A percentile compares a stretch with the other conserved stretches of the same genome.
phyloP scores from a whole-genome alignment of 2,329 filamentous ascomycete genomes.

The Paecilomyces fulvus region DNA sequence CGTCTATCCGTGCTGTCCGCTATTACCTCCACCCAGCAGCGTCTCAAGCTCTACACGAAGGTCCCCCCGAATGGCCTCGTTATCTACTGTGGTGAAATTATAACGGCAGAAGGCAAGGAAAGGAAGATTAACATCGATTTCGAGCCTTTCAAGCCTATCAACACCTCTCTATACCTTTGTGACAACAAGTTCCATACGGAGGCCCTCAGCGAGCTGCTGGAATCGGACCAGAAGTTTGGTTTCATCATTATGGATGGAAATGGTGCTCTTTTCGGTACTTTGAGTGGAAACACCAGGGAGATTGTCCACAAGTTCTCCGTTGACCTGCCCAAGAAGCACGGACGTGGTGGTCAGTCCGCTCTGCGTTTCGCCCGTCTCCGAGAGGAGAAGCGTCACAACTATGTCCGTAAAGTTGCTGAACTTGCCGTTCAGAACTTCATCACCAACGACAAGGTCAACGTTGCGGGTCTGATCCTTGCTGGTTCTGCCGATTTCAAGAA shows the following conservation, averaged over 20 bases:
- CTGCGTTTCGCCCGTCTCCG: slow-evolving; percentile 98
- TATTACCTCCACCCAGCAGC: slow-evolving; percentile 98
- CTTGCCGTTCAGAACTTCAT: slow-evolving; percentile 98
- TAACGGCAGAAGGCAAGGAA: slow-evolving; percentile 97
- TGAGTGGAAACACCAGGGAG: slow-evolving; percentile 95
- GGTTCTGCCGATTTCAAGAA: slow-evolving; percentile 99
- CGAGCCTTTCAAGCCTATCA: slow-evolving; percentile 99
- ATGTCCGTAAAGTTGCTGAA: slow-evolving; percentile 97
- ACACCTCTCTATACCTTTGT: slow-evolving; percentile 97
- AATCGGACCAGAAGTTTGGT: slow-evolving; percentile 98
- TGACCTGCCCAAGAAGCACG: slow-evolving; percentile 99
- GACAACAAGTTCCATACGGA: slow-evolving; percentile 99
- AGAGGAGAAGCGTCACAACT: slow-evolving; percentile 99
- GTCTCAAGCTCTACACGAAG: slow-evolving; percentile 98
- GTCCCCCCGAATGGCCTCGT: slow-evolving; percentile 96
- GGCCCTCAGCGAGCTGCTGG: slow-evolving; percentile 88
- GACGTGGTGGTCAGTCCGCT: slow-evolving; percentile 98
- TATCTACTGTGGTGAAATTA: slow-evolving; percentile 99
- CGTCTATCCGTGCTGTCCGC: slow-evolving; percentile 94
- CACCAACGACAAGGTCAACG: slow-evolving; percentile 96
- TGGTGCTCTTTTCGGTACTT: slow-evolving; percentile 89
- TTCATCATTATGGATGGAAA: slow-evolving; percentile 99
- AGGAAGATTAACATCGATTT: slow-evolving; percentile 99
- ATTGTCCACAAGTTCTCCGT: slow-evolving; percentile 97
- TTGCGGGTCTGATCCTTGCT: slow-evolving; percentile 87